Evolutionary conservation across 306 rosid species (phyloP).

Genomic region (Begonia loranthoides): DNA sequence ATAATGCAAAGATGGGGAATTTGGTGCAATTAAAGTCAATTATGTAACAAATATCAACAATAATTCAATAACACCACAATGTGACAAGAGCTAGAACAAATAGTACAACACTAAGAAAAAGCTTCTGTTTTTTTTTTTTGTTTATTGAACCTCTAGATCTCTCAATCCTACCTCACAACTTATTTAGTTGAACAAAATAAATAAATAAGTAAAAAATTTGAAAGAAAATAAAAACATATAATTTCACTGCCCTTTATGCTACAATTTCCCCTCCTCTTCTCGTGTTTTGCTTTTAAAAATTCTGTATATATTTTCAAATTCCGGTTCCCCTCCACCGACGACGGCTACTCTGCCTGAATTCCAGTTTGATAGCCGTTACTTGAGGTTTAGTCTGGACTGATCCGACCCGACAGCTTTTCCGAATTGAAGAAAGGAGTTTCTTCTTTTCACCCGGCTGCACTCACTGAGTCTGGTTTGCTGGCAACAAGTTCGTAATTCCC

Average conservation of each 20-base stretch:
- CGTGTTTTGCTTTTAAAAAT: neutral
- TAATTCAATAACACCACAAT: neutral
- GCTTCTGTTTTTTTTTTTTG: neutral
- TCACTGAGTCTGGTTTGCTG: constrained; percentile 41
- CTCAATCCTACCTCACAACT: neutral
- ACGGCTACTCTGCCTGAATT: constrained; percentile 1
- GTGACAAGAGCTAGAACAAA: neutral
- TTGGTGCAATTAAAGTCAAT: no score
- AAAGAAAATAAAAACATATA: neutral
- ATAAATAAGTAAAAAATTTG: neutral
- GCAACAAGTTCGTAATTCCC: constrained; percentile 30
- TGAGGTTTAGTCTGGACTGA: no score
- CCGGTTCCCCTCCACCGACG: neutral
- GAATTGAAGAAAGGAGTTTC: constrained; percentile 13
- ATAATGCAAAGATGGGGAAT: no score
- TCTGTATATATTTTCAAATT: constrained; percentile 4
- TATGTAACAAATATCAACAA: neutral
- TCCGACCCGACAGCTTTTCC: neutral
- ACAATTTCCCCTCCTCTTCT: constrained; percentile 1
- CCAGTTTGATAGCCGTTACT: constrained; percentile 4
- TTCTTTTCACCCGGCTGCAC: constrained; percentile 45
- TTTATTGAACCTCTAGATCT: neutral
- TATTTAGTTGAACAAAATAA: neutral
- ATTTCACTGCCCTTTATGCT: neutral
- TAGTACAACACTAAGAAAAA: neutral